Percentiles rank a stretch among this genome's conserved stretches.
phyloP scores from a whole-genome alignment of 768 basidiomycete species.

The Chalciporus piperatus region DNA sequence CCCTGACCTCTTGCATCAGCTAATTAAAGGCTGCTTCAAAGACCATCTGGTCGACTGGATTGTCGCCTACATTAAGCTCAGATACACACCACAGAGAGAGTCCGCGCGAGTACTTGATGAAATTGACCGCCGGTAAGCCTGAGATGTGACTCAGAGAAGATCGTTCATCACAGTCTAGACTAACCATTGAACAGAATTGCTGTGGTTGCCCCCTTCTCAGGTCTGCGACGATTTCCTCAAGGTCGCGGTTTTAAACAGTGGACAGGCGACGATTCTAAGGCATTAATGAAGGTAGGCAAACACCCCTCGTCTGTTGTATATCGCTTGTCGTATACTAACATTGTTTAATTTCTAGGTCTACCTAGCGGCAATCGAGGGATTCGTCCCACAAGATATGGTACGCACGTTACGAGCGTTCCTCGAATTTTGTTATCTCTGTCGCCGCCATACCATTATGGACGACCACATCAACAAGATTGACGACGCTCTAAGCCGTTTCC shows the following conservation, averaged over 20 bases:
- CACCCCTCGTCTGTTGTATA: too few species aligned
- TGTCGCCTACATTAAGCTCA: neutral
- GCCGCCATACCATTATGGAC: conserved; percentile 15
- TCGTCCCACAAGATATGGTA: conserved; percentile 17
- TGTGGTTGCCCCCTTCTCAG: too few species aligned
- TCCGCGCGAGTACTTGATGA: conserved; percentile 24
- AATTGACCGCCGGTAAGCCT: conserved; percentile 28
- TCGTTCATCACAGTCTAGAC: too few species aligned
- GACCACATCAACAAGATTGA: conserved; percentile 19
- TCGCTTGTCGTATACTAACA: too few species aligned
- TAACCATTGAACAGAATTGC: too few species aligned
- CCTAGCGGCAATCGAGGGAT: conserved; percentile 23
- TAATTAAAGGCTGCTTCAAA: neutral
- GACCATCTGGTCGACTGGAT: conserved; percentile 4
- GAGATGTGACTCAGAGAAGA: too few species aligned
- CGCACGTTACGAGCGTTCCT: conserved; percentile 2
- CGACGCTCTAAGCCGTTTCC: conserved; percentile 16
- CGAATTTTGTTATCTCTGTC: conserved; percentile 30
- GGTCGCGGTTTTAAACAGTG: neutral
- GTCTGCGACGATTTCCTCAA: too few species aligned
- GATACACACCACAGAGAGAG: neutral
- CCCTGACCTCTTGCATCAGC: neutral
- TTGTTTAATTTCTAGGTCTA: conserved; percentile 17
- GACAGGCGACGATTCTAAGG: neutral
- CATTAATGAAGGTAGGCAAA: neutral